Base-by-base conservation (phyloP, 495 filamentous ascomycete genomes). In the Friedmanniomyces simplex region DNA sequence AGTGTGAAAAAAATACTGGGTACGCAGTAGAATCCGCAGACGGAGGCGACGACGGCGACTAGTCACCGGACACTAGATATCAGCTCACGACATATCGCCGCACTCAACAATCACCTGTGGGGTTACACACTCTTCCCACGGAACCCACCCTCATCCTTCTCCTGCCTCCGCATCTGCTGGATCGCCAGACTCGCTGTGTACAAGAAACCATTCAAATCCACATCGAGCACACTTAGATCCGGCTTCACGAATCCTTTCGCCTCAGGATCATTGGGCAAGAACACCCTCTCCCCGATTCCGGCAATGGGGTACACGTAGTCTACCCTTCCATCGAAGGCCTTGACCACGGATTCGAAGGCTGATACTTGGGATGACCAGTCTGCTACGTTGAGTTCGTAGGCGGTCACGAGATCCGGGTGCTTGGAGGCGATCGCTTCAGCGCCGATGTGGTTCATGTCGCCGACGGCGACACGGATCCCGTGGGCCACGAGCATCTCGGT, bases 101-200 rank as follows among this genome's bases (percentile, higher is more conserved):
- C n/a, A n/a, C n/a, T n/a, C n/a, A n/a, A n/a, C n/a, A n/a, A n/a
- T n/a, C n/a, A n/a, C n/a, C n/a, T n/a, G n/a, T n/a, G n/a, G n/a
- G n/a, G n/a, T n/a, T n/a, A 60, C 63, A 25, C 28, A 65, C 61
- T 65, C 52, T 65, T 67, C 37, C 64, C 64, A 1, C 63, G 28
- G 41, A 67, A 63, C 2, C 63, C 64, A 14, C 28, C 13, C 32
- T 59, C 50, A 53, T 55, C 54, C 55, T 50, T 57, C 54, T 60
- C 58, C 63, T 67, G 62, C 37, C 64, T 16, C 36, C 64, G 37
- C 49, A 67, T 63, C 55, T 67, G 64, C 59, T 67, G 64, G 2
- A 67, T 34, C n/a, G 62, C 64, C 34, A 67, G 39, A 36, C 34
- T 52, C 11, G 30, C 26, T 10, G 64, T 67, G 30, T 57, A 65